Evolutionary conservation across 495 filamentous ascomycete genomes (phyloP).

Genomic region (Tuber melanosporum): DNA sequence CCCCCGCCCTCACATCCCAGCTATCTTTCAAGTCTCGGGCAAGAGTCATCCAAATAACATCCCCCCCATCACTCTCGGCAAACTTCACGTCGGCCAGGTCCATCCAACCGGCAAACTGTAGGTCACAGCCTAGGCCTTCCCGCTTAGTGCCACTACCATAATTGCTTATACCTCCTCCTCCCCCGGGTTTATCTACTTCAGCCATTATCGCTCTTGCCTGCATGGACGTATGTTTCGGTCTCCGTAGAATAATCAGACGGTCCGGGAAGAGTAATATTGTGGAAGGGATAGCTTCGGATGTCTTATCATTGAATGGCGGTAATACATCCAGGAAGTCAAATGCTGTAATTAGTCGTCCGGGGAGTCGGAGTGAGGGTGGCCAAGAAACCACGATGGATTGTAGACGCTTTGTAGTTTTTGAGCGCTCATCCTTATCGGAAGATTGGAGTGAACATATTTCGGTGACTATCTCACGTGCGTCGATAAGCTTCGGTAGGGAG

Average conservation of each 20-base stretch:
- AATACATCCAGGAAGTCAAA: conserved; percentile 72
- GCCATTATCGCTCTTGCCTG: conserved; percentile 73
- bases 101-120: conserved; percentile 68
- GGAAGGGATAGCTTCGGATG: conserved; percentile 32
- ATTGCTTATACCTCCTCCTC: conserved; percentile 50
- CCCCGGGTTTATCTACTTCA: conserved; percentile 70
- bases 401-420: conserved; percentile 63
- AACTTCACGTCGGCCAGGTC: conserved; percentile 64
- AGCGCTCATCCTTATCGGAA: conserved; percentile 57
- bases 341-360: conserved; percentile 75
- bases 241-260: conserved; percentile 67
- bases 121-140: conserved; percentile 48
- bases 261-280: conserved; percentile 83
- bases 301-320: conserved; percentile 58
- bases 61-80: conserved; percentile 68
- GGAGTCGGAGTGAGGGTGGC: conserved; percentile 64
- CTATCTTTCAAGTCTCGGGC: conserved; percentile 53
- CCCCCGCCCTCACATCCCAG: conserved; percentile 49
- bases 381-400: conserved; percentile 70
- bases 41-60: conserved; percentile 64
- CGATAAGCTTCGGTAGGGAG: conserved; percentile 68
- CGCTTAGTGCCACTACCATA: conserved; percentile 40
- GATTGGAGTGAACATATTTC: conserved; percentile 77
- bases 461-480: conserved; percentile 82
- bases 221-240: conserved; percentile 53